These are phyloP conservation scores for Candida boidinii DNA, from an alignment of 805 yeast genomes.

Conservation along the genomic window DNA sequence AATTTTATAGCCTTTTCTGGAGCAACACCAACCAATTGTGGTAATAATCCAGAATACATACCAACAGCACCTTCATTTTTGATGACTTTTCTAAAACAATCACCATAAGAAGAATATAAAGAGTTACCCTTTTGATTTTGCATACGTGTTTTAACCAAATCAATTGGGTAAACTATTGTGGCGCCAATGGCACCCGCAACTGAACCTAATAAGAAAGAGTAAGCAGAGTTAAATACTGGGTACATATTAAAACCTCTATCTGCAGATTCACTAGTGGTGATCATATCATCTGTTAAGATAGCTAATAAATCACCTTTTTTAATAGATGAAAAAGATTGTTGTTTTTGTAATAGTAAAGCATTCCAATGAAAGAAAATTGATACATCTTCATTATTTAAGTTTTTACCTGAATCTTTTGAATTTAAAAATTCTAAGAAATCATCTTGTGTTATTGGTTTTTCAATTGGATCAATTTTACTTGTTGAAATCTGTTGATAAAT, in stretches of 20 bases:
- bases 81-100: slow-evolving; percentile 76
- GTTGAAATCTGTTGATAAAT: slow-evolving; percentile 19
- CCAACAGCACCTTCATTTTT: slow-evolving; percentile 76
- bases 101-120: slow-evolving; percentile 70
- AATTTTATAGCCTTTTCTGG: slow-evolving; percentile 97
- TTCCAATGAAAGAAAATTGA: slow-evolving; percentile 28
- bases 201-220: slow-evolving; percentile 85
- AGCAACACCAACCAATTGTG: slow-evolving; percentile 94
- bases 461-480: slow-evolving; percentile 8
- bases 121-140: slow-evolving; percentile 81
- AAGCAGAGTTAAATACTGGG: slow-evolving; percentile 77
- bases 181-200: slow-evolving; percentile 98
- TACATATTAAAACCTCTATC: slow-evolving; percentile 34
- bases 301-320: slow-evolving; percentile 24
- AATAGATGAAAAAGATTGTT: slow-evolving; percentile 17
- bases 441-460: slow-evolving; percentile 14
- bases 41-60: slow-evolving; percentile 85
- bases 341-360: slow-evolving; percentile 18
- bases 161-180: slow-evolving; percentile 95
- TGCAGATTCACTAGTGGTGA: slow-evolving; percentile 37
- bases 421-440: slow-evolving; percentile 18
- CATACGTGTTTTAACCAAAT: slow-evolving; percentile 92
- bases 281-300: slow-evolving; percentile 45
- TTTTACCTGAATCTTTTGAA: slow-evolving; percentile 4
- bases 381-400: slow-evolving; percentile 20